A percentile compares a stretch with the other conserved stretches of the same genome.
Conservation (phyloP, 805 yeast genomes). For the Saturnispora besseyi region DNA sequence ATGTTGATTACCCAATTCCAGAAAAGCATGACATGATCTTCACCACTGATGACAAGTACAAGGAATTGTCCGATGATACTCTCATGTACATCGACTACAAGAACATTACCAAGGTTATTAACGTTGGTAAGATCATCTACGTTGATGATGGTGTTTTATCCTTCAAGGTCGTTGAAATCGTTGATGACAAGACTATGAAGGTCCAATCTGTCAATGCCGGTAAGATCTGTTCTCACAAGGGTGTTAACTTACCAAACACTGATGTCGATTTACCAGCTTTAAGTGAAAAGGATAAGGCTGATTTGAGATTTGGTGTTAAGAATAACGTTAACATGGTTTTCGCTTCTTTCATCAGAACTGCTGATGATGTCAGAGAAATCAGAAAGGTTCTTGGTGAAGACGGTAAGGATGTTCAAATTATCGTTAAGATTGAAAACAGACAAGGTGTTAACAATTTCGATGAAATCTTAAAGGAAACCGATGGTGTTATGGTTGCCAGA, state of each 20-base stretch:
- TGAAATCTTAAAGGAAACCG: slow-evolving; percentile 87
- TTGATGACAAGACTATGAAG: slow-evolving; percentile 71
- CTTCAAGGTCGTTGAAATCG: slow-evolving; percentile 80
- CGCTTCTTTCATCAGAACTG: slow-evolving; percentile 96
- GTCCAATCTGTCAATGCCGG: slow-evolving; percentile 91
- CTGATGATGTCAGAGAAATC: slow-evolving; percentile 79
- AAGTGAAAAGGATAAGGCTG: slow-evolving; percentile 91
- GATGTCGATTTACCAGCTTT: slow-evolving; percentile 98
- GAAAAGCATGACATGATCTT: slow-evolving; percentile 87
- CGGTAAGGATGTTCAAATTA: slow-evolving; percentile 92
- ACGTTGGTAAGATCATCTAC: slow-evolving; percentile 81
- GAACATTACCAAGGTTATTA: slow-evolving; percentile 92
- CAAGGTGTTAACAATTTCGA: slow-evolving; percentile 99
- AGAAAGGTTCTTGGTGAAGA: slow-evolving; percentile 95
- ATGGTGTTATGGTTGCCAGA: slow-evolving; percentile 99
- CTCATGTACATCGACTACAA: slow-evolving; percentile 88
- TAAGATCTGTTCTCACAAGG: slow-evolving; percentile 94
- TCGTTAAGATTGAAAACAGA: slow-evolving; percentile 96
- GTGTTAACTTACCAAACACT: slow-evolving; percentile 98
- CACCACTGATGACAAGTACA: slow-evolving; percentile 80
- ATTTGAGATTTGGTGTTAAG: slow-evolving; percentile 91
- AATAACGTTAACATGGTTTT: slow-evolving; percentile 97
- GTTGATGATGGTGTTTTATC: slow-evolving; percentile 97
- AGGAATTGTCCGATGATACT: slow-evolving; percentile 63
- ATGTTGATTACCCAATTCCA: slow-evolving; percentile 71